Evolutionary conservation across 768 basidiomycete genomes (phyloP).

Genomic region (Leccinellum albellum): DNA sequence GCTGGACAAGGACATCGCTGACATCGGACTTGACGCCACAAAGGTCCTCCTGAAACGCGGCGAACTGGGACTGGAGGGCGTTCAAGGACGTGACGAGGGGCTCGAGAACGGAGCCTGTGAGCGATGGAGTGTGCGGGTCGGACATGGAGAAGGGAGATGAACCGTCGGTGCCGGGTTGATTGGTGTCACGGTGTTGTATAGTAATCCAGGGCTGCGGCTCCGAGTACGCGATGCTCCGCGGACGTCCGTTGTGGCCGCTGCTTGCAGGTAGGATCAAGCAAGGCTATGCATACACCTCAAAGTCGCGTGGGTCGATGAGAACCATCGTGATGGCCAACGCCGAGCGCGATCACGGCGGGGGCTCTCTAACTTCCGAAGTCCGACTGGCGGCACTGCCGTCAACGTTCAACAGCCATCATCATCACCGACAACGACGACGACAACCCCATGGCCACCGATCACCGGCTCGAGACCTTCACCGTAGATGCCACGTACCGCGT

Average conservation of each 20-base stretch:
- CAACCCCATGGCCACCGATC: slow-evolving; percentile 21
- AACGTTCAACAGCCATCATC: background rate
- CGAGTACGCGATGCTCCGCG: background rate
- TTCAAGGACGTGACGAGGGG: background rate
- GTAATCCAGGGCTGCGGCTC: background rate
- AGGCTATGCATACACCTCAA: background rate
- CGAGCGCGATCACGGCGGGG: background rate
- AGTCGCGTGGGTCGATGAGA: background rate
- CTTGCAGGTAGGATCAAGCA: background rate
- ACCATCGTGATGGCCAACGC: background rate
- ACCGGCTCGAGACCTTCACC: slow-evolving; percentile 42
- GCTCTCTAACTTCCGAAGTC: slow-evolving; percentile 18
- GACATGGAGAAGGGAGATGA: background rate
- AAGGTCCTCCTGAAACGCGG: slow-evolving; percentile 8
- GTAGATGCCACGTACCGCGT: slow-evolving; percentile 62
- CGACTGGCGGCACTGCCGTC: slow-evolving; percentile 8
- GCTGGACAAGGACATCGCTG: slow-evolving; percentile 13
- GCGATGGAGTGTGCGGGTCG: background rate
- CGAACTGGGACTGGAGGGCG: slow-evolving; percentile 16
- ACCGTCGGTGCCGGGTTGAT: background rate
- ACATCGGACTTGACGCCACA: slow-evolving; percentile 9
- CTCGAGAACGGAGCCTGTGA: background rate
- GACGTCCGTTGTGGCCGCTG: background rate
- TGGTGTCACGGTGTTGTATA: background rate
- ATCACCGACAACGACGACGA: slow-evolving; percentile 9